A percentile compares a stretch with the other conserved stretches of the same genome.
These are phyloP conservation scores for Suillus brevipes DNA, from an alignment of 768 basidiomycete genomes.

Conservation along the genomic window DNA sequence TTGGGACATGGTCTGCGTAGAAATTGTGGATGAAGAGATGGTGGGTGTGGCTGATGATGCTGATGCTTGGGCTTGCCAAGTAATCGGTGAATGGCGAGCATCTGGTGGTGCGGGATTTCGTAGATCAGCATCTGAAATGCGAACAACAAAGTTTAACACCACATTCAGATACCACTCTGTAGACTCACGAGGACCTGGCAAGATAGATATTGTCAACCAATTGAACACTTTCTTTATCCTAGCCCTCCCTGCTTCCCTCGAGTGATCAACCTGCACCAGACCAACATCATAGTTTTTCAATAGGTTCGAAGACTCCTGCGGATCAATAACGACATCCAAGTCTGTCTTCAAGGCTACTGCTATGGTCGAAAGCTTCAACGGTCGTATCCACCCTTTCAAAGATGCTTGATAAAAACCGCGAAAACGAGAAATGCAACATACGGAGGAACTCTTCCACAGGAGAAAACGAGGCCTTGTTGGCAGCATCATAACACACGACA, in stretches of 20 bases:
- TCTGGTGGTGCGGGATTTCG: conserved; percentile 77
- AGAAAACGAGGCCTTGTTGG: conserved; percentile 57
- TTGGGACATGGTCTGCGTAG: conserved; percentile 34
- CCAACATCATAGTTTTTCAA: conserved; percentile 70
- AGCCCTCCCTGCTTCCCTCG: conserved; percentile 55
- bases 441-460: conserved; percentile 71
- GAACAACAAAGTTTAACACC: conserved; percentile 18
- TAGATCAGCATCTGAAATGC: conserved; percentile 40
- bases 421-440: conserved; percentile 41
- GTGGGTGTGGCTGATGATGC: conserved; percentile 55
- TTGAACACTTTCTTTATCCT: conserved; percentile 77
- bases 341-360: conserved; percentile 91
- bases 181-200: conserved; percentile 44
- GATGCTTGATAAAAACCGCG: conserved; percentile 14
- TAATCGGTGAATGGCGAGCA: conserved; percentile 47
- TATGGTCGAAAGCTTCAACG: conserved; percentile 60
- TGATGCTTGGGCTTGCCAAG: conserved; percentile 54
- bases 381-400: conserved; percentile 54
- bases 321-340: conserved; percentile 55
- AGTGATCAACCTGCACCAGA: conserved; percentile 69
- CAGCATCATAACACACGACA: conserved; percentile 84
- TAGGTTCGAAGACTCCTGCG: conserved; percentile 48
- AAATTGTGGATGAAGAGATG: conserved; percentile 41
- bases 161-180: not conserved
- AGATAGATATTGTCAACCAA: conserved; percentile 68